A percentile compares a stretch with the other conserved stretches of the same genome.
These are phyloP conservation scores for Pseudocercospora musae DNA, from an alignment of 2,329 filamentous ascomycete genomes.

Conservation along the genomic window DNA sequence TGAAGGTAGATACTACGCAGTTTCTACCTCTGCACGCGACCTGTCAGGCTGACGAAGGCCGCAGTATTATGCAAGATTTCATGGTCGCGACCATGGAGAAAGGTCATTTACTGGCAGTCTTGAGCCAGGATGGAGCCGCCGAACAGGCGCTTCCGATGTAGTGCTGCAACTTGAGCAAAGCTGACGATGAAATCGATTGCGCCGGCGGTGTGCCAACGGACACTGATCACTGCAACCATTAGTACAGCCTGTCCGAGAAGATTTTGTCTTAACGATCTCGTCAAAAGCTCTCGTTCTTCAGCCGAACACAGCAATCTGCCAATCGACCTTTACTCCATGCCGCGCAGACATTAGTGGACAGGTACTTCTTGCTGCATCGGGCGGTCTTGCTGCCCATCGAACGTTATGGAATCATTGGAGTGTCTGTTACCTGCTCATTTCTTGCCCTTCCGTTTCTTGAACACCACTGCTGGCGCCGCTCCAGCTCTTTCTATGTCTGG, in stretches of 20 bases:
- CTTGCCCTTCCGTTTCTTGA: slow-evolving; percentile 70
- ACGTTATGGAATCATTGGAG: neutral
- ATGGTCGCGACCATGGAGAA: neutral
- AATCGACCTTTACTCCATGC: neutral
- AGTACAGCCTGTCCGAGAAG: neutral
- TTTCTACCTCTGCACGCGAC: neutral
- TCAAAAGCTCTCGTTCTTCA: neutral
- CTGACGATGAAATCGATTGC: neutral
- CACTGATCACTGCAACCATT: neutral
- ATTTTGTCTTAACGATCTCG: neutral
- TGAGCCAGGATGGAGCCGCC: neutral
- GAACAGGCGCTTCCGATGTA: neutral
- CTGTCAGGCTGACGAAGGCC: neutral
- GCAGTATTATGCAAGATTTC: neutral
- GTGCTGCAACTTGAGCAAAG: neutral
- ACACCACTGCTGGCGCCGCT: slow-evolving; percentile 55
- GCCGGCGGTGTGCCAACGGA: neutral
- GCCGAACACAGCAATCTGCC: neutral
- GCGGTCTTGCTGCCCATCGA: neutral
- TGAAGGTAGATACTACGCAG: neutral
- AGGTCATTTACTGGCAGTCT: neutral
- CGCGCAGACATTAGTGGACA: neutral
- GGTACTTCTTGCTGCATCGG: neutral
- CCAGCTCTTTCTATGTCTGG: slow-evolving; percentile 23
- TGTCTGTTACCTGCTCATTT: slow-evolving; percentile 26